Percentiles rank a stretch among this genome's conserved stretches.
Evolutionary conservation across 208 protist species (phyloP).

Genomic region (Wallacemonas sp.): DNA sequence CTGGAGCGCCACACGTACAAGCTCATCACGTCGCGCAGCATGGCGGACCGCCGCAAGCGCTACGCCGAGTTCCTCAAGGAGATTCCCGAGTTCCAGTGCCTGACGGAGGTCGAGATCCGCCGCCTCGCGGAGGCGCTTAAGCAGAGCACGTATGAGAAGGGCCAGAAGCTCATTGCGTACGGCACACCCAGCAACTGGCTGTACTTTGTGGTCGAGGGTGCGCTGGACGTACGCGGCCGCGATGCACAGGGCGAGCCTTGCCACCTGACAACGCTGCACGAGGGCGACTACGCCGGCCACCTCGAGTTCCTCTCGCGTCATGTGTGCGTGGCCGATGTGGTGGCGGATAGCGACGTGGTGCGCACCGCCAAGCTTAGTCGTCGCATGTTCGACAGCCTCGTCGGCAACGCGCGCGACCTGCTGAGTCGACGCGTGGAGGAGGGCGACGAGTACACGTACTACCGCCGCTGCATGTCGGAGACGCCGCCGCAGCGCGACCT

Average conservation of each 20-base stretch:
- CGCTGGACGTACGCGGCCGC: slow-evolving; percentile 43
- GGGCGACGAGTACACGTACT: slow-evolving; percentile 47
- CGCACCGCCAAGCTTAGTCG: slow-evolving; percentile 68
- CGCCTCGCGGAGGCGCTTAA: slow-evolving; percentile 63
- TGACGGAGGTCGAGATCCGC: slow-evolving; percentile 39
- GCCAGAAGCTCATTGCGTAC: slow-evolving; percentile 56
- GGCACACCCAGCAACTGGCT: slow-evolving; percentile 65
- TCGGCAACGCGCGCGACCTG: slow-evolving; percentile 38
- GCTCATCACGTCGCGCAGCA: slow-evolving; percentile 53
- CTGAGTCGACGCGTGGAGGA: slow-evolving; percentile 40
- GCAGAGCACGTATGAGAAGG: slow-evolving; percentile 44
- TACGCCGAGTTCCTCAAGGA: slow-evolving; percentile 58
- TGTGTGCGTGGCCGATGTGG: slow-evolving; percentile 60
- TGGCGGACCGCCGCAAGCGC: slow-evolving; percentile 51
- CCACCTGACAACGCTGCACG: slow-evolving; percentile 37
- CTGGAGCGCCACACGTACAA: slow-evolving; percentile 78
- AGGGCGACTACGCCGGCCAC: slow-evolving; percentile 60
- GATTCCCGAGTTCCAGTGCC: slow-evolving; percentile 38
- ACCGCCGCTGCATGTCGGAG: slow-evolving; percentile 42
- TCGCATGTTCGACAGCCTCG: slow-evolving; percentile 63
- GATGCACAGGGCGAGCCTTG: slow-evolving; percentile 30
- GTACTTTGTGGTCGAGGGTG: slow-evolving; percentile 73
- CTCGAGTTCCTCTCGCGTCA: slow-evolving; percentile 80
- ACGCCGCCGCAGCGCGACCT: slow-evolving; percentile 37
- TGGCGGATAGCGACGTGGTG: slow-evolving; percentile 44